Conservation (phyloP, 148 eudicot species). For the Arctostaphylos glauca region DNA sequence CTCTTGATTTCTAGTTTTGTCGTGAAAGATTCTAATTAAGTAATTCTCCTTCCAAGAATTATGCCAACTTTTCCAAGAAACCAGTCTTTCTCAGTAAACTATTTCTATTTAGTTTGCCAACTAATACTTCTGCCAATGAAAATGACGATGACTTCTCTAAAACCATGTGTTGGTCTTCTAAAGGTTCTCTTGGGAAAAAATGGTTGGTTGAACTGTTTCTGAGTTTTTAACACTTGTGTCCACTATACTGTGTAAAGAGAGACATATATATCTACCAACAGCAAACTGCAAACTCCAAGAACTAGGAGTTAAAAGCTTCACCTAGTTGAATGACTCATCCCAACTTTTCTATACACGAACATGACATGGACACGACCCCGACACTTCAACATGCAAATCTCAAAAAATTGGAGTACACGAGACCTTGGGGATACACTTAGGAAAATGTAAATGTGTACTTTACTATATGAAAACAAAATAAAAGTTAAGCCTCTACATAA, state of each 20-base stretch:
- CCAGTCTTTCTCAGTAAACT: neutral
- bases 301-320: slow-evolving; percentile 1
- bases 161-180: neutral
- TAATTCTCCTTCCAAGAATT: neutral
- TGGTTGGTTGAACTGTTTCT: neutral
- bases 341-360: too few species aligned
- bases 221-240: neutral
- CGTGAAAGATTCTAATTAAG: neutral
- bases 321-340: neutral
- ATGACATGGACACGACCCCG: too few species aligned
- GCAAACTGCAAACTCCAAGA: too few species aligned
- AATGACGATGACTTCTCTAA: neutral
- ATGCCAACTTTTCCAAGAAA: neutral
- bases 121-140: neutral
- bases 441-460: too few species aligned
- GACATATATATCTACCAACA: neutral
- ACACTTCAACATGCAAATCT: too few species aligned
- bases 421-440: too few species aligned
- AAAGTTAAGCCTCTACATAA: too few species aligned
- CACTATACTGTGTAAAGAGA: neutral
- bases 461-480: too few species aligned
- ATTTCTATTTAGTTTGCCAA: neutral
- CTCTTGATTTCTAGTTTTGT: neutral
- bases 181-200: neutral
- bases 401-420: too few species aligned